Conservation (phyloP, 495 filamentous ascomycete genomes). For the Talaromyces wortmannii region DNA sequence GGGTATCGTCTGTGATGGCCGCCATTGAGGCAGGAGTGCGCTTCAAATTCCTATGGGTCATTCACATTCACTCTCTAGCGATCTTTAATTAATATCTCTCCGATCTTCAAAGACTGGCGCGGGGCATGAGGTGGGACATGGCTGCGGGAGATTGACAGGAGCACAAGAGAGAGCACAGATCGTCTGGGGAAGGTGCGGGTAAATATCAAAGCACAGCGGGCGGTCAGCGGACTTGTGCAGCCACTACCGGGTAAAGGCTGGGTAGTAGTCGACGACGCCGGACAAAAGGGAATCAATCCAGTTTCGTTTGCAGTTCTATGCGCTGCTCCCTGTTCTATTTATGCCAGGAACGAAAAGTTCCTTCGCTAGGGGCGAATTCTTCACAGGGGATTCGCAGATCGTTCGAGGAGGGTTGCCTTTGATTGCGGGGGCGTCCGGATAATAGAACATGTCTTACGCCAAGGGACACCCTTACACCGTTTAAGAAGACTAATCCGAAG, state of each 20-base stretch:
- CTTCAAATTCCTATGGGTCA: too few relatives aligned
- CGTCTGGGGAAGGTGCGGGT: not conserved
- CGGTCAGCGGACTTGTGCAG: too few relatives aligned
- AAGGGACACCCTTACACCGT: too few relatives aligned
- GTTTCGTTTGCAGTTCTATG: not conserved
- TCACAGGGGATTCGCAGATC: not conserved
- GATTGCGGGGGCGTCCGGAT: not conserved
- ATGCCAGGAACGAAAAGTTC: not conserved
- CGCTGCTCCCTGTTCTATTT: too few relatives aligned
- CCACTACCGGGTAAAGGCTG: not conserved
- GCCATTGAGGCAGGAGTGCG: not conserved
- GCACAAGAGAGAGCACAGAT: not conserved
- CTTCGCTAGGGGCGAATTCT: not conserved
- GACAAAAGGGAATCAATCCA: not conserved
- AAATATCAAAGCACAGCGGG: not conserved
- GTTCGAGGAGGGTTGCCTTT: not conserved
- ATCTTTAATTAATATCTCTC: too few relatives aligned
- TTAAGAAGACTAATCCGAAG: too few relatives aligned
- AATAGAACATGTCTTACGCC: too few relatives aligned
- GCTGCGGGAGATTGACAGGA: not conserved
- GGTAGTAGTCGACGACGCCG: not conserved
- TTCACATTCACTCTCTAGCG: too few relatives aligned
- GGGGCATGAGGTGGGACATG: not conserved
- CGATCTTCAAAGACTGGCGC: not conserved
- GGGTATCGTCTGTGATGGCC: slow-evolving; percentile 10